phyloP scores from a whole-genome alignment of 768 basidiomycete species.

The Mycena galopus region DNA sequence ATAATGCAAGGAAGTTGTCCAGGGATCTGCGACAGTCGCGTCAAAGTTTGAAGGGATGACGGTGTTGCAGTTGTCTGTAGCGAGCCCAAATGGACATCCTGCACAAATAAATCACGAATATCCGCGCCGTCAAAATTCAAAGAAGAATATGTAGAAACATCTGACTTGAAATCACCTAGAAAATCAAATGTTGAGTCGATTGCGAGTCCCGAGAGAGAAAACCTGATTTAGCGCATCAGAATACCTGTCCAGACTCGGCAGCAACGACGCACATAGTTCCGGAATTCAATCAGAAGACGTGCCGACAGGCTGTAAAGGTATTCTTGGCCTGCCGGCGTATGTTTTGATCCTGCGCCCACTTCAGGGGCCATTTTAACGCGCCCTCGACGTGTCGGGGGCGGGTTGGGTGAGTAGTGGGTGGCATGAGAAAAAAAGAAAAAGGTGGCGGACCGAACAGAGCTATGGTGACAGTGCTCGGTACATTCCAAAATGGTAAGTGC shows the following conservation, averaged over 20 bases:
- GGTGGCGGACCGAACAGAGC: background rate
- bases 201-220: background rate
- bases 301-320: too few species aligned
- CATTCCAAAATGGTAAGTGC: background rate
- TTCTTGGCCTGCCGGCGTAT: too few species aligned
- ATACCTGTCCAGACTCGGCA: too few species aligned
- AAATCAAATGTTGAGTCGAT: background rate
- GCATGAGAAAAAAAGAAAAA: background rate
- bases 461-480: background rate
- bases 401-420: background rate
- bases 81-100: background rate
- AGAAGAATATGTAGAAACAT: background rate
- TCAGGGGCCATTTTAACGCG: too few species aligned
- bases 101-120: background rate
- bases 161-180: background rate
- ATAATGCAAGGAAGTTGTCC: too few species aligned
- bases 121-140: background rate
- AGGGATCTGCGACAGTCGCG: background rate
- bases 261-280: too few species aligned
- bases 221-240: too few species aligned
- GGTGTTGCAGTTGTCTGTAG: background rate
- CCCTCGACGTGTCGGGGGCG: too few species aligned
- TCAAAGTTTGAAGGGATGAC: conserved; percentile 1
- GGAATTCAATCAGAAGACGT: too few species aligned
- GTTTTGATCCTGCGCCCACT: too few species aligned